Evolutionary conservation across 129 eudicot genomes (phyloP).

Genomic region (Flaveria trinervia): DNA sequence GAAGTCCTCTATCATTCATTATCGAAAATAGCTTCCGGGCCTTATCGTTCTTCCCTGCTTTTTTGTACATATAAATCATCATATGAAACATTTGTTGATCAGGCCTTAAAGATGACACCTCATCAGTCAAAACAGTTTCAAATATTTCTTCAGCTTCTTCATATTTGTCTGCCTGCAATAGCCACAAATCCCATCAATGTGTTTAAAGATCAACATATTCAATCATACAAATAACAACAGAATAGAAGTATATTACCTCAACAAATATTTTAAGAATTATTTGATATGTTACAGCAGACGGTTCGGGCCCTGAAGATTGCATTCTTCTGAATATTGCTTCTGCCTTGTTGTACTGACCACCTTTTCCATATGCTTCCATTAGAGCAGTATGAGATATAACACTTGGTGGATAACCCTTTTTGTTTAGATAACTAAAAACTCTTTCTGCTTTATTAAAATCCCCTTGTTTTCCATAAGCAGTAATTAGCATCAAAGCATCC

Average conservation of each 20-base stretch:
- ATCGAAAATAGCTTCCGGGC: slow-evolving; percentile 70
- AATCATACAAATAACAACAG: not conserved
- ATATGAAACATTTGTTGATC: slow-evolving; percentile 97
- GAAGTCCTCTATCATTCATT: slow-evolving; percentile 82
- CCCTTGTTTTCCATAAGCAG: slow-evolving; percentile 94
- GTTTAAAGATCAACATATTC: slow-evolving; percentile 17
- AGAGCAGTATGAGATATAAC: slow-evolving; percentile 91
- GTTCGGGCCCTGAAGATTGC: slow-evolving; percentile 94
- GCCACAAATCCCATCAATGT: slow-evolving; percentile 9
- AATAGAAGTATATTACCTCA: slow-evolving; percentile 50
- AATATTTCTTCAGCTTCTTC: slow-evolving; percentile 83
- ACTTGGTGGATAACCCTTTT: slow-evolving; percentile 76
- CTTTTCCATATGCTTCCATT: slow-evolving; percentile 97
- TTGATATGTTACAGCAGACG: slow-evolving; percentile 92
- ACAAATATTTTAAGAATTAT: slow-evolving; percentile 88
- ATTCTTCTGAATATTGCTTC: slow-evolving; percentile 87
- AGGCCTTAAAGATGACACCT: slow-evolving; percentile 61
- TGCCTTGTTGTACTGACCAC: slow-evolving; percentile 75
- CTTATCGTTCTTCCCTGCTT: slow-evolving; percentile 78
- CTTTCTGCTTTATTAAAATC: slow-evolving; percentile 83
- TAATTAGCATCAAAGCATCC: slow-evolving; percentile 90
- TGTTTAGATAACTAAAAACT: slow-evolving; percentile 65
- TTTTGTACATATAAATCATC: slow-evolving; percentile 96
- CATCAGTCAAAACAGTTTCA: slow-evolving; percentile 60
- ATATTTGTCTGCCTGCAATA: slow-evolving; percentile 78